Evolutionary conservation across 495 filamentous ascomycete species (phyloP).

Genomic region (Neohortaea acidophila): DNA sequence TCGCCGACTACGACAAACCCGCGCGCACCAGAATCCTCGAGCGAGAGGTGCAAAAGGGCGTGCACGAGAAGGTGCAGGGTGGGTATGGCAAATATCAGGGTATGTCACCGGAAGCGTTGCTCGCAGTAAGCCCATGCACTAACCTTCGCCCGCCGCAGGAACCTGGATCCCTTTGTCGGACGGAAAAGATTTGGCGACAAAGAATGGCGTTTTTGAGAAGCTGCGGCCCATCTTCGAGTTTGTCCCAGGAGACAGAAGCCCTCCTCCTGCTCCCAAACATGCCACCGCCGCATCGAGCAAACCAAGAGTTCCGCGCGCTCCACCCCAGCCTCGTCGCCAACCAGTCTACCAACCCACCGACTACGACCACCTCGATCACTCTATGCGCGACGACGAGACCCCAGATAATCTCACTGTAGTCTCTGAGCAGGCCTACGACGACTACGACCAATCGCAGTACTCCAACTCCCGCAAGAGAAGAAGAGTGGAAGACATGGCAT

Average conservation of each 20-base stretch:
- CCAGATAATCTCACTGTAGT: slow-evolving; percentile 66
- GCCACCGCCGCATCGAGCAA: slow-evolving; percentile 52
- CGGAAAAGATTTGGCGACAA: slow-evolving; percentile 63
- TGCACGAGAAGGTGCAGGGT: slow-evolving; percentile 94
- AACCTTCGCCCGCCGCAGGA: slow-evolving; percentile 34
- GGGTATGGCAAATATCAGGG: slow-evolving; percentile 99
- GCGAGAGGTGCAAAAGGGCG: slow-evolving; percentile 88
- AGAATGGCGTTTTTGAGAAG: slow-evolving; percentile 71
- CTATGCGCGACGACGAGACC: slow-evolving; percentile 66
- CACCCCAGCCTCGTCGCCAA: slow-evolving; percentile 10
- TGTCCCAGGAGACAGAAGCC: slow-evolving; percentile 66
- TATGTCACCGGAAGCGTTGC: slow-evolving; percentile 20
- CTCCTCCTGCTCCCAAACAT: slow-evolving; percentile 88
- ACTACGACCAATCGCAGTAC: slow-evolving; percentile 62
- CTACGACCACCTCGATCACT: slow-evolving; percentile 33
- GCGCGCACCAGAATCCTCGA: slow-evolving; percentile 87
- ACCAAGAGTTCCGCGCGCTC: slow-evolving; percentile 43
- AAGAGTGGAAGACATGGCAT: slow-evolving; percentile 44
- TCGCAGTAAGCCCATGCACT: neutral
- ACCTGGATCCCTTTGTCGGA: slow-evolving; percentile 90
- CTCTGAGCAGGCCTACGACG: slow-evolving; percentile 59
- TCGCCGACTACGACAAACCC: slow-evolving; percentile 71
- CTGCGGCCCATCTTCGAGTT: slow-evolving; percentile 81
- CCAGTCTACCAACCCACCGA: slow-evolving; percentile 23
- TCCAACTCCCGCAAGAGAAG: slow-evolving; percentile 65